Conservation (phyloP, 1,284 basidiomycete species). For the Fomitopsis betulina region DNA sequence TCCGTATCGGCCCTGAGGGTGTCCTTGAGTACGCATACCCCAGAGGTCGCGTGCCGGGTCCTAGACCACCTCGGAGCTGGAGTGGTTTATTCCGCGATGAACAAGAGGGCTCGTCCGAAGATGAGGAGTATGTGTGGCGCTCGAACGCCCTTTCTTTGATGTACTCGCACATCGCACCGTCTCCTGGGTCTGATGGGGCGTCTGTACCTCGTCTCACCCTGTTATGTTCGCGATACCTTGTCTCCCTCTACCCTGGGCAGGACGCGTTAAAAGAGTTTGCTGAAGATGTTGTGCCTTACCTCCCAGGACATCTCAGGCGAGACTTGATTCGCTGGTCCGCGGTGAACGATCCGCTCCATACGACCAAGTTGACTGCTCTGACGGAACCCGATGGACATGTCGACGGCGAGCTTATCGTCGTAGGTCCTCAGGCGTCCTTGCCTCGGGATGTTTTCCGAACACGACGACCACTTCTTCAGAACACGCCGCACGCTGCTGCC, state of each 20-base stretch:
- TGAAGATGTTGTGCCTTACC: slow-evolving; percentile 41
- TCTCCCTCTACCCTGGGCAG: slow-evolving; percentile 19
- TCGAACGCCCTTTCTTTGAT: slow-evolving; percentile 46
- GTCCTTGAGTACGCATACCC: slow-evolving; percentile 23
- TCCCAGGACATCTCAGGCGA: slow-evolving; percentile 54
- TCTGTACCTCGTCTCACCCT: slow-evolving; percentile 42
- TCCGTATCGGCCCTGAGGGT: slow-evolving; percentile 15
- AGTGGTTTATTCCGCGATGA: slow-evolving; percentile 14
- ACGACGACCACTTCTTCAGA: slow-evolving; percentile 18
- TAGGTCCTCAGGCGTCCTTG: slow-evolving; percentile 47
- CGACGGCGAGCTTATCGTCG: slow-evolving; percentile 57
- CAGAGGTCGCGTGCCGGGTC: slow-evolving; percentile 23
- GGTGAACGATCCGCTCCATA: slow-evolving; percentile 48
- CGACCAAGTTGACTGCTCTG: slow-evolving; percentile 42
- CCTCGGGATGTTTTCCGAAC: slow-evolving; percentile 38
- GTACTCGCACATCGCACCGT: slow-evolving; percentile 30
- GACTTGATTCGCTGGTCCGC: slow-evolving; percentile 52
- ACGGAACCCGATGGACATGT: slow-evolving; percentile 45
- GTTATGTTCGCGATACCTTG: slow-evolving; percentile 36
- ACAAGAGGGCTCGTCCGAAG: neutral
- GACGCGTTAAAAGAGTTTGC: slow-evolving; percentile 23
- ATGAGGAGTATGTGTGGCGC: slow-evolving; percentile 38
- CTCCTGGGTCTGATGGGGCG: slow-evolving; percentile 1
- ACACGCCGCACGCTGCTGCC: neutral
- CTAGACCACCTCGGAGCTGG: slow-evolving; percentile 24